A percentile compares a stretch with the other conserved stretches of the same genome.
Conservation (phyloP, 164 flowering plant species). For the Stephania yunnanensis region DNA sequence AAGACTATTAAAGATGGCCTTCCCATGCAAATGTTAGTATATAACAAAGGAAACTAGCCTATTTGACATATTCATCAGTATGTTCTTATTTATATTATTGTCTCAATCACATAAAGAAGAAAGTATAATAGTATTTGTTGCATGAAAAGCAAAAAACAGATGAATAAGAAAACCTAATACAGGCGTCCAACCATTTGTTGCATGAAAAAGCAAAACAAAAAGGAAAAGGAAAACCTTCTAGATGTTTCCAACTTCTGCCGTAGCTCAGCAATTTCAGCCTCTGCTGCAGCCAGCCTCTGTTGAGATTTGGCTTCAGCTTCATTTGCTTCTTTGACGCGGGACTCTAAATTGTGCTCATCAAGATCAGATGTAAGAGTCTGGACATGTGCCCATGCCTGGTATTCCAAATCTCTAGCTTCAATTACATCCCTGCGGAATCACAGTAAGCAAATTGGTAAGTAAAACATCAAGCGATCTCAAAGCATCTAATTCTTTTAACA, state of each 20-base stretch:
- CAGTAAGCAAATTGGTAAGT: neutral
- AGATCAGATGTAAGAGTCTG: conserved; percentile 74
- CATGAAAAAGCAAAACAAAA: neutral
- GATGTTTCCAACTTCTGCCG: conserved; percentile 74
- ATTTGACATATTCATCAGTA: neutral
- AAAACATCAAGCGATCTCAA: neutral
- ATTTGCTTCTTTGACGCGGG: conserved; percentile 81
- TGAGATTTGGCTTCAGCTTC: conserved; percentile 94
- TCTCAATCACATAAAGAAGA: neutral
- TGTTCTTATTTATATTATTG: neutral
- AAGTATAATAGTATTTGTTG: neutral
- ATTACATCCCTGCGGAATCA: conserved; percentile 48
- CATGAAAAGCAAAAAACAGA: neutral
- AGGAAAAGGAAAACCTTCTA: conserved; percentile 48
- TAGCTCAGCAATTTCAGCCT: conserved; percentile 89
- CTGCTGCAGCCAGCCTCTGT: conserved; percentile 87
- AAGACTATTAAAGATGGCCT: neutral
- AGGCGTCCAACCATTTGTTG: neutral
- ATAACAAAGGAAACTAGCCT: neutral
- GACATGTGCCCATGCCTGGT: conserved; percentile 88
- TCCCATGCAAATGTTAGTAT: neutral
- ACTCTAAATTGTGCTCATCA: conserved; percentile 81
- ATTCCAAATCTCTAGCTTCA: conserved; percentile 77
- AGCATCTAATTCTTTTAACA: neutral
- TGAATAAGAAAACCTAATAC: conserved; percentile 36